Evolutionary conservation across 2,329 filamentous ascomycete genomes (phyloP), one percentile per base, ranked within the genome.

Genomic region (Fusarium concolor): DNA sequence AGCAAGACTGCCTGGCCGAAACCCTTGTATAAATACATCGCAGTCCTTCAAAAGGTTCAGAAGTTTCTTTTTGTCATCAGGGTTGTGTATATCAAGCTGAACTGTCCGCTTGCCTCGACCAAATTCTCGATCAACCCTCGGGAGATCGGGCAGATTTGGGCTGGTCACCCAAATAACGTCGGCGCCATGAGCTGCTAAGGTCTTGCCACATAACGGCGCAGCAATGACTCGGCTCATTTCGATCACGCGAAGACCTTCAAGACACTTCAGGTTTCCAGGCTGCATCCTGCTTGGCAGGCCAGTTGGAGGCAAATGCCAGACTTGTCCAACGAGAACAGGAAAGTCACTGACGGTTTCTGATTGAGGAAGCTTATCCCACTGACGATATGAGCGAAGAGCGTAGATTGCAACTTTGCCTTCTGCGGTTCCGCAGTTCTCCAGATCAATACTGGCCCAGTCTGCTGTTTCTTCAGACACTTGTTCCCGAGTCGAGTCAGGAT

Each of bases 211-310:
- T 2, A 89, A 86, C 12, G 90, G 90, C 0, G 89, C 90, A 12
- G 90, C 90, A 64, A 93, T 92, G 58, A 93, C 87, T 18, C 90
- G 87, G 71, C 89, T 91, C 49, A 93, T 79, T 75, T 93, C 91
- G 9, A 93, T 82, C 8, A 93, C 90, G 56, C 89, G 88, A 70
- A 93, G 82, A 1, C 90, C 90, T 76, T 81, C 38, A 81, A 87
- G 70, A 75, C 79, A 80, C 18, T 61, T 66, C 0, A 37, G n/a
- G 10, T 35, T 67, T 2, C 56, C 53, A 1, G 18, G 10, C 10
- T 6, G n/a, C 43, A 64, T 60, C 2, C 29, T 44, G 4, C 14
- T n/a, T 2, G 61, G 29, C 1, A 63, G 6, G 2, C 44, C 38
- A 8, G 17, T 35, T 3, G 67, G 51, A 1, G 65, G 59, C 2